Conservation (phyloP, 495 filamentous ascomycete species). For the Neurospora terricola region DNA sequence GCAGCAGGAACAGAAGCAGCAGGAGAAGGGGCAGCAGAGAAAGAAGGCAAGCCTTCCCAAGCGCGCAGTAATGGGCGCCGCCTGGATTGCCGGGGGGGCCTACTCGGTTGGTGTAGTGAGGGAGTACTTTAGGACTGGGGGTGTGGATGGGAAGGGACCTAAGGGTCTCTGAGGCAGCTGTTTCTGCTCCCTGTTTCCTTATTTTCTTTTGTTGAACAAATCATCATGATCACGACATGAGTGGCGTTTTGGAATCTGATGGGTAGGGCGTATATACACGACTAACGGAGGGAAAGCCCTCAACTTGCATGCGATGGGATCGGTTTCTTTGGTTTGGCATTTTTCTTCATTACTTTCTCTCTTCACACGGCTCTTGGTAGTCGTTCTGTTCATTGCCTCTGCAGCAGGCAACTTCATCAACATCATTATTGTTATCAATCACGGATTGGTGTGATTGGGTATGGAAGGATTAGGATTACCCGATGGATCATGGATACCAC, state of each 20-base stretch:
- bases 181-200: neutral
- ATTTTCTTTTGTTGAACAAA: neutral
- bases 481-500: neutral
- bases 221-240: neutral
- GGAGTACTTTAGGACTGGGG: constrained; percentile 56
- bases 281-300: neutral
- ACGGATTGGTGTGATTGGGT: neutral
- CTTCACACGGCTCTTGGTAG: neutral
- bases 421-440: neutral
- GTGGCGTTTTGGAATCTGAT: neutral
- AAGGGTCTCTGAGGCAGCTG: constrained; percentile 34
- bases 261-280: neutral
- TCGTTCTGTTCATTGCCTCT: neutral
- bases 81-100: constrained; percentile 48
- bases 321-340: neutral
- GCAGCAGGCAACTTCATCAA: neutral
- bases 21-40: constrained; percentile 19
- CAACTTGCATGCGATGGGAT: neutral
- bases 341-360: neutral
- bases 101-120: constrained; percentile 61
- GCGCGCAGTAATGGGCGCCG: constrained; percentile 46
- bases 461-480: neutral
- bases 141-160: constrained; percentile 41
- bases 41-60: constrained; percentile 32
- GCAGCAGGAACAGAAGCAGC: neutral